Evolutionary conservation across 2,329 filamentous ascomycete genomes (phyloP), one percentile per base, ranked within the genome.

Genomic region (Fusarium duplospermum): DNA sequence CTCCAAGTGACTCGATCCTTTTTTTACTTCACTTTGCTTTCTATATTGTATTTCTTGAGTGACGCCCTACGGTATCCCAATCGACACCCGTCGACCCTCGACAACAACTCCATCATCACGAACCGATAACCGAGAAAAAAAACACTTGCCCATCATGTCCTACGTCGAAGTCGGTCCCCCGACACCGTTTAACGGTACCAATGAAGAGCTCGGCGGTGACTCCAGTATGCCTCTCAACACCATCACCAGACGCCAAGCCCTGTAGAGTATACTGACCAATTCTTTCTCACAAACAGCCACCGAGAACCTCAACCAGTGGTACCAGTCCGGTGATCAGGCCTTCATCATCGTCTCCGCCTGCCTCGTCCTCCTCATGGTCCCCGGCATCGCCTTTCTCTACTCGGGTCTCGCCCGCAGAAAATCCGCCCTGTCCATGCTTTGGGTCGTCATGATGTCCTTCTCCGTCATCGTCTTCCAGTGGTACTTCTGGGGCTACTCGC

Each of bases 401-500:
- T 98, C 96, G 14, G 96, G 96, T 76, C 92, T 98, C 76, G 96
- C 96, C n/a, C 93, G 96, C 76, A 91, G 96, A 88, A 99, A 99
- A 87, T 98, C 96, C 6, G 96, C 96, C 33, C 89, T 99, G 50
- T 98, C 95, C 74, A 93, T 98, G 88, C 96, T 99, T 80, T 98
- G 95, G 94, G 95, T 96, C 16, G 95, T 93, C 85, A 97, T 99
- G 94, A 96, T 93, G 83, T 96, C 95, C 56, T 93, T 93, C 81
- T 95, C 94, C 57, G 92, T 98, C 81, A 89, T 98, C 82, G 93
- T 94, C 66, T 98, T 99, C 87, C 96, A 99, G 86, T 99, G 96
- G 96, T 98, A 98, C 81, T 98, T 99, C 84, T 98, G 96, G 96
- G 96, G 96, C 40, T 99, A 98, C 84, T 98, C 96, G 16, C 88